phyloP scores from a whole-genome alignment of 208 protist genomes.

The Crithidia sp. region DNA sequence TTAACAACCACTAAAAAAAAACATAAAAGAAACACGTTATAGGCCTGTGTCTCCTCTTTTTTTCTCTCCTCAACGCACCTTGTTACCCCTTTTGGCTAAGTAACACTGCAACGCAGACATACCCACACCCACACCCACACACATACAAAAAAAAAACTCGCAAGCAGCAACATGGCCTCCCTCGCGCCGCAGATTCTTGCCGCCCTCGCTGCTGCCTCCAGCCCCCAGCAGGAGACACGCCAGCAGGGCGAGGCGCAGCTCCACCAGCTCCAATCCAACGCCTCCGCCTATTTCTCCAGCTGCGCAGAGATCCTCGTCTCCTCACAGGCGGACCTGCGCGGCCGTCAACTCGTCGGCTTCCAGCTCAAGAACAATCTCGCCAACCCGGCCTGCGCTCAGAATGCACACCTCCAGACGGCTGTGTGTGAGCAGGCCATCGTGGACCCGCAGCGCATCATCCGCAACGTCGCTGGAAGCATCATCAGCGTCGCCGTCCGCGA shows the following conservation, averaged over 20 bases:
- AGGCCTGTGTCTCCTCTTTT: too few relatives aligned
- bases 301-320: constrained; percentile 73
- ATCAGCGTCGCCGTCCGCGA: constrained; percentile 80
- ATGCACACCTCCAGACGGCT: constrained; percentile 48
- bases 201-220: constrained; percentile 68
- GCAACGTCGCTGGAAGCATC: constrained; percentile 74
- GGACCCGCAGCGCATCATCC: constrained; percentile 65
- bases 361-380: constrained; percentile 80
- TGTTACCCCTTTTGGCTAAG: too few relatives aligned
- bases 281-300: constrained; percentile 58
- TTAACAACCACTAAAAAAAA: too few relatives aligned
- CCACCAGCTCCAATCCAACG: constrained; percentile 54
- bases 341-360: constrained; percentile 68
- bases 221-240: constrained; percentile 54
- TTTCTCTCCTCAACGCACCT: too few relatives aligned
- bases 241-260: constrained; percentile 65
- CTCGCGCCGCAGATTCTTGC: constrained; percentile 65
- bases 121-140: too few relatives aligned
- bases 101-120: too few relatives aligned
- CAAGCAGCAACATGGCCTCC: constrained; percentile 22
- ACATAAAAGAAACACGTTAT: too few relatives aligned
- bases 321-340: constrained; percentile 37
- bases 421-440: constrained; percentile 69
- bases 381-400: constrained; percentile 57
- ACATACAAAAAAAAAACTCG: constrained; percentile 4